Conservation (phyloP, 805 yeast species). For the Dipodascopsis uninucleata region DNA sequence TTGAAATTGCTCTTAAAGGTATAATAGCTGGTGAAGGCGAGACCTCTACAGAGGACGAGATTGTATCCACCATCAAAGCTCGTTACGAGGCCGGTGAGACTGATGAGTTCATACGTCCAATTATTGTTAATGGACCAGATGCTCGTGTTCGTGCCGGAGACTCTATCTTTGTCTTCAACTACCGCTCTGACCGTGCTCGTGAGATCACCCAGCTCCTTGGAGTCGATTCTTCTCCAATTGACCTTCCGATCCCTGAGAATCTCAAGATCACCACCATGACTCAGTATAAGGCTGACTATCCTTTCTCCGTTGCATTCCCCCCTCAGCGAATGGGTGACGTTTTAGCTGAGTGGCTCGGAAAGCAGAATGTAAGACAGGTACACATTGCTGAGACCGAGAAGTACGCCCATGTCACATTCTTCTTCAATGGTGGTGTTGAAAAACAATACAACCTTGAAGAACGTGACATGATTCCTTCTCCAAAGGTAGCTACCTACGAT, state of each 20-base stretch:
- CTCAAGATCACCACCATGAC: constrained; percentile 30
- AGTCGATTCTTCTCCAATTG: constrained; percentile 30
- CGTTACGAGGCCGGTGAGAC: constrained; percentile 28
- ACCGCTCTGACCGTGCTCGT: constrained; percentile 32
- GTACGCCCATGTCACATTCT: constrained; percentile 31
- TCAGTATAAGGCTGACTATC: constrained; percentile 31
- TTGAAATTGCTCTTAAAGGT: constrained; percentile 27
- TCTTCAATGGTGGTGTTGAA: constrained; percentile 31
- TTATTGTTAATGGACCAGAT: constrained; percentile 25
- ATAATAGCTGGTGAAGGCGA: constrained; percentile 17
- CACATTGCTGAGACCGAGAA: constrained; percentile 31
- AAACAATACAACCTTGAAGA: constrained; percentile 28
- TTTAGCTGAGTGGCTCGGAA: constrained; percentile 30
- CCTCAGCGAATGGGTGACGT: constrained; percentile 31
- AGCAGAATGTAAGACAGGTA: constrained; percentile 25
- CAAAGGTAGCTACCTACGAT: constrained; percentile 29
- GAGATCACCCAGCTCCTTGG: constrained; percentile 30
- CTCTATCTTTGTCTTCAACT: constrained; percentile 29
- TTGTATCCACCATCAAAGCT: constrained; percentile 19
- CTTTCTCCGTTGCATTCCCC: constrained; percentile 28
- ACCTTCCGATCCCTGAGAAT: constrained; percentile 24
- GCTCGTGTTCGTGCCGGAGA: constrained; percentile 27
- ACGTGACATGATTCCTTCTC: constrained; percentile 29
- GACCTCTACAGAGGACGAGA: constrained; percentile 18
- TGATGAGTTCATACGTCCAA: constrained; percentile 29